phyloP scores from a whole-genome alignment of 768 basidiomycete species.

The Mycena galericulata region DNA sequence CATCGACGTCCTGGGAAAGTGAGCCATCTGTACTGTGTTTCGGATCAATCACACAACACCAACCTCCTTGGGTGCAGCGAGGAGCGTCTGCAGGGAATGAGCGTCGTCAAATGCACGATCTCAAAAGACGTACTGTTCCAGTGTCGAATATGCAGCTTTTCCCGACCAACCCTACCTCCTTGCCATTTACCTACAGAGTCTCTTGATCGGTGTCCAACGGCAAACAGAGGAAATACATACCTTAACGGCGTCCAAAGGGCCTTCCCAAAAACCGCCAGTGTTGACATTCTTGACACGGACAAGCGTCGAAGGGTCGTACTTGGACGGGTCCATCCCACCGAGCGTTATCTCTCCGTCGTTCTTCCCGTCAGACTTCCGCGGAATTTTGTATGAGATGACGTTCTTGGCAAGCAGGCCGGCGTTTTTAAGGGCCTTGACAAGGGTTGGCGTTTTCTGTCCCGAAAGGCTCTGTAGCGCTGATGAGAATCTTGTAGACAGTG shows the following conservation, averaged over 20 bases:
- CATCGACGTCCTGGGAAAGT: constrained; percentile 58
- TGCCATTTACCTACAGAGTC: constrained; percentile 53
- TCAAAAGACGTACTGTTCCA: constrained; percentile 43
- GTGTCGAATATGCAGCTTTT: constrained; percentile 70
- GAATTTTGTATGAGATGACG: constrained; percentile 77
- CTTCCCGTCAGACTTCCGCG: constrained; percentile 65
- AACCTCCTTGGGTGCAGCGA: constrained; percentile 33
- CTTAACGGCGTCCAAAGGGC: constrained; percentile 57
- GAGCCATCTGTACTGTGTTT: not conserved
- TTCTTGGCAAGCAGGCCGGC: constrained; percentile 61
- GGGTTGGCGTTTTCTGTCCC: constrained; percentile 63
- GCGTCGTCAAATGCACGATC: not conserved
- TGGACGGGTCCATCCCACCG: constrained; percentile 65
- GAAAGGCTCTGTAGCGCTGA: constrained; percentile 58
- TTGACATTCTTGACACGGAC: constrained; percentile 64
- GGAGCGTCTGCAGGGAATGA: constrained; percentile 31
- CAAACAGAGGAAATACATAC: constrained; percentile 25
- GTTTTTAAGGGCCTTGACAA: constrained; percentile 65
- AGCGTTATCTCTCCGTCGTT: constrained; percentile 75
- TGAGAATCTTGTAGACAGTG: not conserved
- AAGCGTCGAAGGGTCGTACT: constrained; percentile 62
- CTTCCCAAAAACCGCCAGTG: constrained; percentile 74
- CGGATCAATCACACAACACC: not conserved
- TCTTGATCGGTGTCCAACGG: not conserved
- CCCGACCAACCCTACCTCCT: constrained; percentile 51